Evolutionary conservation across 306 rosid genomes (phyloP).

Genomic region (Calophaca sinica): DNA sequence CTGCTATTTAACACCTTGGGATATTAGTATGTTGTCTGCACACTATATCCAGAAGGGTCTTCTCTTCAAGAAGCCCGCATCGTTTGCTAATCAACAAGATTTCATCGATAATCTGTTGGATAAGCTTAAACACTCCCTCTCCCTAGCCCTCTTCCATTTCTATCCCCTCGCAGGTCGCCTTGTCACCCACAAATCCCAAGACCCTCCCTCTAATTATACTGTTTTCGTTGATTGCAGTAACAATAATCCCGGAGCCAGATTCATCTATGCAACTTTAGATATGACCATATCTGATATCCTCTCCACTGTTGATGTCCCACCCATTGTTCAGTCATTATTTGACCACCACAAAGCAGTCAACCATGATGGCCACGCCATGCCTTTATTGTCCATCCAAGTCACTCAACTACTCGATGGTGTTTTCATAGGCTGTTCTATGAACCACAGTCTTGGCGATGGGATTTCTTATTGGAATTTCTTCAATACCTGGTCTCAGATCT

Average conservation of each 20-base stretch:
- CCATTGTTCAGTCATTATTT: constrained; percentile 58
- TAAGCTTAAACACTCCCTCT: constrained; percentile 62
- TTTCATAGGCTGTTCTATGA: constrained; percentile 73
- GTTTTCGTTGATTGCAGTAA: constrained; percentile 53
- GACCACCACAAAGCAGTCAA: constrained; percentile 64
- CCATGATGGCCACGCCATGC: constrained; percentile 67
- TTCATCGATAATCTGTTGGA: constrained; percentile 45
- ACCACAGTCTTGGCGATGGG: constrained; percentile 62
- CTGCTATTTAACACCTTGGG: constrained; percentile 52
- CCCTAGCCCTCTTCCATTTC: constrained; percentile 62
- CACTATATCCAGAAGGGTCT: constrained; percentile 76
- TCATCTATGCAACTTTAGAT: constrained; percentile 57
- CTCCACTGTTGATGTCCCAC: constrained; percentile 61
- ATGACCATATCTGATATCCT: constrained; percentile 57
- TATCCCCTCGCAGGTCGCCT: constrained; percentile 70
- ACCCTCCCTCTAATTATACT: constrained; percentile 41
- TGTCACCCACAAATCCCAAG: constrained; percentile 40
- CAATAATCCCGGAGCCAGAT: constrained; percentile 53
- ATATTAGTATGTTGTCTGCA: constrained; percentile 53
- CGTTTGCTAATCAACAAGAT: not conserved
- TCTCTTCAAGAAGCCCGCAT: constrained; percentile 60
- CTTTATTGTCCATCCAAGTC: constrained; percentile 63
- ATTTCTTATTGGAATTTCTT: constrained; percentile 72
- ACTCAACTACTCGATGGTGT: constrained; percentile 68
- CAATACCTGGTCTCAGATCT: constrained; percentile 64